phyloP scores from a whole-genome alignment of 352 stramenopile genomes.

The Blastocystis sp. region DNA sequence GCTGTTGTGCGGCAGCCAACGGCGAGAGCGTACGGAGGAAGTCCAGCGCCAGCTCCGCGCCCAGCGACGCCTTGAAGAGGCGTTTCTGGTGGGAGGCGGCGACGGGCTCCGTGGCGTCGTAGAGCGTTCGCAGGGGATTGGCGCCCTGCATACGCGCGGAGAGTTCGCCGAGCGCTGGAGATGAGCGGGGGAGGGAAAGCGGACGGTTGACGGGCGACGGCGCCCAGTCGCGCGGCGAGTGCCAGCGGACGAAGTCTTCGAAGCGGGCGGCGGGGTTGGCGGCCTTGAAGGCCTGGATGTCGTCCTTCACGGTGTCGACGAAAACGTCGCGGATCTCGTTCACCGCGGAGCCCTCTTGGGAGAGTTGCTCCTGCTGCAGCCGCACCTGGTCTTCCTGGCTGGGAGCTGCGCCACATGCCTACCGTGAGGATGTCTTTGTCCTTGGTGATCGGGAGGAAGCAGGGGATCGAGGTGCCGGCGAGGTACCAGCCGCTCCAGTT shows the following conservation, averaged over 20 bases:
- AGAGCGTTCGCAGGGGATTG: conserved; percentile 17
- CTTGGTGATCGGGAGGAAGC: conserved; percentile 33
- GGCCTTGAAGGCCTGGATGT: conserved; percentile 52
- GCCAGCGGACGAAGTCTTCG: conserved; percentile 55
- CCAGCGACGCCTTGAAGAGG: conserved; percentile 26
- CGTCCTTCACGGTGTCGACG: conserved; percentile 20
- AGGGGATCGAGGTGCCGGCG: background rate
- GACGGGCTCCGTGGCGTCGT: background rate
- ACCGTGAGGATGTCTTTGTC: conserved; percentile 51
- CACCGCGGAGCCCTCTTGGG: background rate
- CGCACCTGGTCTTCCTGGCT: background rate
- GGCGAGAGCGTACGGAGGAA: conserved; percentile 19
- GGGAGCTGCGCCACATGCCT: background rate
- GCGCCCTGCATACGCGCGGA: conserved; percentile 15
- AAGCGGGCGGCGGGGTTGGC: conserved; percentile 32
- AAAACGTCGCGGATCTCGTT: conserved; percentile 38
- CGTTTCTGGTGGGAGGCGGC: conserved; percentile 8
- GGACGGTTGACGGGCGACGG: background rate
- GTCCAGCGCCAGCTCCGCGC: conserved; percentile 3
- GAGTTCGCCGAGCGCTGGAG: background rate
- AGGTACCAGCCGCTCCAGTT: conserved; percentile 52
- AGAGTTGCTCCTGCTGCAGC: background rate
- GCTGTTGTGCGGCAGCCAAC: background rate
- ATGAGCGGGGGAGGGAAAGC: background rate
- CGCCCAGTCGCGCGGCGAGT: conserved; percentile 43